Conservation (phyloP, 306 rosid species). For the Datisca glomerata region DNA sequence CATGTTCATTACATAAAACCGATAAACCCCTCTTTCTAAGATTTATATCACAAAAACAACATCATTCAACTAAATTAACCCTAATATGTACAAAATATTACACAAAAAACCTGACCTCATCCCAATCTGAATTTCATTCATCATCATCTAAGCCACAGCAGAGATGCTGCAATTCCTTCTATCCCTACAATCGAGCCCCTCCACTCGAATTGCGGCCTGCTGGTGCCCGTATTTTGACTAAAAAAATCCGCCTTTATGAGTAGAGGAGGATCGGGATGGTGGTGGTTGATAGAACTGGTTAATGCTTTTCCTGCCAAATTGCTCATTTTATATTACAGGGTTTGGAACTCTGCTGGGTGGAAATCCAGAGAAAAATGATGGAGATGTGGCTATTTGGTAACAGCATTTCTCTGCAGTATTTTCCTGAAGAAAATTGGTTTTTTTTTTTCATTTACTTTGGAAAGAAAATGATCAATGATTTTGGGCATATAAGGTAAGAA, state of each 20-base stretch:
- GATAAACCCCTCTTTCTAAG: too few species aligned
- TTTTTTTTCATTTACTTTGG: neutral
- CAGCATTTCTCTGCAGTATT: neutral
- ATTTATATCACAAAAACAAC: too few species aligned
- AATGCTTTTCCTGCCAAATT: neutral
- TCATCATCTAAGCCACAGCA: neutral
- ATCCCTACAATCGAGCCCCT: neutral
- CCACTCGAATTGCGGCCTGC: neutral
- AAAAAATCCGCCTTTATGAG: neutral
- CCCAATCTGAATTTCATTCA: too few species aligned
- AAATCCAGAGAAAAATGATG: neutral
- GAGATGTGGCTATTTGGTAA: neutral
- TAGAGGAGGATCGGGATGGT: too few species aligned
- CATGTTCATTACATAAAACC: too few species aligned
- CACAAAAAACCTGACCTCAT: too few species aligned
- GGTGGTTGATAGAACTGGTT: neutral
- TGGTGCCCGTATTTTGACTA: neutral
- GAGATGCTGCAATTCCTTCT: neutral
- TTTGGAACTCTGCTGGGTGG: neutral
- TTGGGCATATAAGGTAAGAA: neutral
- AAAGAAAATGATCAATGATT: neutral
- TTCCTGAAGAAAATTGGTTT: neutral
- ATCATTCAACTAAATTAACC: too few species aligned
- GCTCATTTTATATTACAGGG: neutral
- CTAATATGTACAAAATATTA: too few species aligned